A percentile compares a stretch with the other conserved stretches of the same genome.
Evolutionary conservation across 116 monocot species (phyloP).

Genomic region (Posidonia oceanica): DNA sequence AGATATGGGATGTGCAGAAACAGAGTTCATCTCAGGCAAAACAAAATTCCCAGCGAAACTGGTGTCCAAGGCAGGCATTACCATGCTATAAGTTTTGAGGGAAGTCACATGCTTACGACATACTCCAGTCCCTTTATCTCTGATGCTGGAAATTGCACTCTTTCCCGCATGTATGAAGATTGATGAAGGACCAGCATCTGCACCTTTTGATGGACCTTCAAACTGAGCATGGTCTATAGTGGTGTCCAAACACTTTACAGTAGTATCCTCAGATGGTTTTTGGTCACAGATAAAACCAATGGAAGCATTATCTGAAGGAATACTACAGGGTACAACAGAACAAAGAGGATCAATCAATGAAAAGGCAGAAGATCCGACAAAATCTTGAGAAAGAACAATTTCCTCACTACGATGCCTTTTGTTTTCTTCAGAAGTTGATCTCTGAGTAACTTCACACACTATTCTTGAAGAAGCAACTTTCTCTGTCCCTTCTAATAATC

Average conservation of each 20-base stretch:
- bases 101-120: conserved; percentile 27
- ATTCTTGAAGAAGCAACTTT: conserved; percentile 36
- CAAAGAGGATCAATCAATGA: conserved; percentile 47
- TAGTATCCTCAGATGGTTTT: conserved; percentile 4
- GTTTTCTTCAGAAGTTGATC: conserved; percentile 1
- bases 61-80: conserved; percentile 9
- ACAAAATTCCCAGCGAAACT: neutral
- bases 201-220: neutral
- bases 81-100: conserved; percentile 38
- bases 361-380: conserved; percentile 15
- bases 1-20: neutral
- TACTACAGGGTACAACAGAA: conserved; percentile 77
- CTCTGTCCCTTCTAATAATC: conserved; percentile 19
- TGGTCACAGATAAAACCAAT: neutral
- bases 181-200: neutral
- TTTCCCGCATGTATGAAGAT: neutral
- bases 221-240: neutral
- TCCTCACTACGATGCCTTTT: conserved; percentile 17
- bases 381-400: conserved; percentile 17
- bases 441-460: conserved; percentile 1
- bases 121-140: conserved; percentile 13
- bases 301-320: conserved; percentile 24
- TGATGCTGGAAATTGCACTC: conserved; percentile 1
- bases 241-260: conserved; percentile 8
- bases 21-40: neutral